Base-by-base conservation (phyloP, 352 stramenopile genomes). In the Elongisporangium senticosum region DNA sequence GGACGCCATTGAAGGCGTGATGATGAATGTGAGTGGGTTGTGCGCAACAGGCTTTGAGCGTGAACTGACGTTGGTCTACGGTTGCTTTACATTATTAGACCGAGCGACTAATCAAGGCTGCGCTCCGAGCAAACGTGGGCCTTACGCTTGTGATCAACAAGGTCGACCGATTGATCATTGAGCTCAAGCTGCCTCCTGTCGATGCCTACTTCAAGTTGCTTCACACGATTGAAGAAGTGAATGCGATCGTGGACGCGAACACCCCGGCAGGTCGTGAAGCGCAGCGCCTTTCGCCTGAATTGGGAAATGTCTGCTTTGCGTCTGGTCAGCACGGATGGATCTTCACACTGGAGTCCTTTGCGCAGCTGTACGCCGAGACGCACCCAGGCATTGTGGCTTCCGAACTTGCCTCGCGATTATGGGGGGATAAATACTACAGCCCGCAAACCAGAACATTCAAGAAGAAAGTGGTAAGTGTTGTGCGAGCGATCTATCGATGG, bases 151-250 rank as follows among this genome's bases (percentile, higher is more conserved):
- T 95, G 28, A 65, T 99, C 43, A 99, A 98, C 73, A 99, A 99
- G 73, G 85, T 99, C 47, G 98, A 99, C 74, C 94, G 98, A 0
- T 73, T 99, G 15, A 98, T 99, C 65, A 87, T 99, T 22, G 98
- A 99, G 69, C 82, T 99, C 43, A 99, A 99, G 72, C 68, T 99
- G 10, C 96, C 97, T 6, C 97, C 97, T 0, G 76, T 83, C 7
- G 98, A 99, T 74, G 93, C 96, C 47, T 99, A 99, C 76, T 98
- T 96, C 68, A 99, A 99, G 74, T 68, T 99, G 28, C 67, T 96
- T 28, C 83, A 99, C 72, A 96, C 96, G 37, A 96, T 99, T 50
- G 97, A 99, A 66, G 89, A 97, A 56, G 83, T 99, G n/a, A 99
- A 99, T 70, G 80, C 75, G 0, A 77, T 98, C 47, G 80, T 99